Conservation (phyloP, 805 yeast genomes). For the Starmerella apis region DNA sequence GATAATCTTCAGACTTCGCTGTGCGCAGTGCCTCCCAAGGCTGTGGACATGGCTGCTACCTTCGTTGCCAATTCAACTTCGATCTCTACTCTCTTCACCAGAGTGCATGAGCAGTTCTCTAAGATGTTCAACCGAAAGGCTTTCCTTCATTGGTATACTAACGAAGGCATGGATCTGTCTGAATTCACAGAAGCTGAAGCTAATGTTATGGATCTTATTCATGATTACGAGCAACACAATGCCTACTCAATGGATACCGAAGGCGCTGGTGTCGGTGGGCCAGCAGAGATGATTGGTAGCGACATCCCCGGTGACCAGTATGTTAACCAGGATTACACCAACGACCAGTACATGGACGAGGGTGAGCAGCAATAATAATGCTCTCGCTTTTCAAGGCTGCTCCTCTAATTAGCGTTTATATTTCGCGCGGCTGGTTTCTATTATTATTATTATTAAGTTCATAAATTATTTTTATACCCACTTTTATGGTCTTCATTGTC, state of each 20-base stretch:
- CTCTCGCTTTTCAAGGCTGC: neutral
- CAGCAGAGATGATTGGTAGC: constrained; percentile 5
- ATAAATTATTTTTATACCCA: constrained; percentile 3
- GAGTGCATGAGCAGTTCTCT: constrained; percentile 80
- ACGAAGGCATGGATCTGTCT: constrained; percentile 93
- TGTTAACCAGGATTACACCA: constrained; percentile 9
- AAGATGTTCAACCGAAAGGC: constrained; percentile 92
- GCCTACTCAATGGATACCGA: constrained; percentile 38
- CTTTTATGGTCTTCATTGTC: neutral
- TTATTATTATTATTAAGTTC: constrained; percentile 4
- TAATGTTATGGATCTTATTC: constrained; percentile 76
- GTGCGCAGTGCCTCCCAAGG: constrained; percentile 82
- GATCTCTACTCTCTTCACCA: constrained; percentile 78
- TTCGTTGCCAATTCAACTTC: constrained; percentile 90
- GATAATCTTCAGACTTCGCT: constrained; percentile 90
- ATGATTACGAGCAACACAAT: constrained; percentile 87
- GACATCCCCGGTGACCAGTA: constrained; percentile 13
- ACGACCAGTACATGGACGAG: constrained; percentile 10
- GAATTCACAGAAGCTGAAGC: constrained; percentile 92
- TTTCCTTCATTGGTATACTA: constrained; percentile 91
- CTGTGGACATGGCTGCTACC: constrained; percentile 79
- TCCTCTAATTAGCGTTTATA: neutral
- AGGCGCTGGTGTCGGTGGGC: constrained; percentile 7
- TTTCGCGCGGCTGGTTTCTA: neutral
- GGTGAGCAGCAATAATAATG: constrained; percentile 10